Evolutionary conservation across 257 asterid genomes (phyloP).

Genomic region (Rhazya stricta): DNA sequence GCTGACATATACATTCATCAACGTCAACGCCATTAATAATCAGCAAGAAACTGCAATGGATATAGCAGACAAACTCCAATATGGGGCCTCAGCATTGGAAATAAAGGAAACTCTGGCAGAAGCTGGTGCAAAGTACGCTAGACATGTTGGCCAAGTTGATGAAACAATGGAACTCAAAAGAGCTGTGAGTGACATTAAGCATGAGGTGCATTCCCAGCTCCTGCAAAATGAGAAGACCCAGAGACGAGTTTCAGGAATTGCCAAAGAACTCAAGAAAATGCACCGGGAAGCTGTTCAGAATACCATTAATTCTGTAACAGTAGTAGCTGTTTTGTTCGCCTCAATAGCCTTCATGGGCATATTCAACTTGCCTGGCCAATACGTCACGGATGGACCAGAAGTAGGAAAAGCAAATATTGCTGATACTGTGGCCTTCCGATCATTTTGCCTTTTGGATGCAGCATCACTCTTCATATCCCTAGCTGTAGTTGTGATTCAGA

Average conservation of each 20-base stretch:
- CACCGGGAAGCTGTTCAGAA: constrained; percentile 93
- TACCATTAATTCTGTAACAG: constrained; percentile 84
- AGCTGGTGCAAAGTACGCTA: constrained; percentile 85
- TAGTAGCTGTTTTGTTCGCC: constrained; percentile 88
- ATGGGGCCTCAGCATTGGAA: constrained; percentile 57
- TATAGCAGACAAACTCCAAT: constrained; percentile 88
- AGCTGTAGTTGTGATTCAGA: constrained; percentile 90
- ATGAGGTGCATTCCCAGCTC: constrained; percentile 91
- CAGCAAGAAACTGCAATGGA: constrained; percentile 91
- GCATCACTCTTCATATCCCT: constrained; percentile 88
- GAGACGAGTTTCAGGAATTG: constrained; percentile 85
- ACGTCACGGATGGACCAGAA: constrained; percentile 41
- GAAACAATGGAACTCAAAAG: constrained; percentile 81
- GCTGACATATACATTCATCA: constrained; percentile 52
- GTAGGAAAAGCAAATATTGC: constrained; percentile 55
- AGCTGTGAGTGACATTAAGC: constrained; percentile 92
- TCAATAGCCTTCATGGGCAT: constrained; percentile 88
- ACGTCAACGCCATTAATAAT: constrained; percentile 67
- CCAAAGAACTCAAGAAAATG: constrained; percentile 90
- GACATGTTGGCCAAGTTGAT: constrained; percentile 57
- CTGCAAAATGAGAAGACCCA: constrained; percentile 85
- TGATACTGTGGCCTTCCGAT: constrained; percentile 51
- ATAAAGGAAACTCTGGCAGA: constrained; percentile 65
- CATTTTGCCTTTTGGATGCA: constrained; percentile 74
- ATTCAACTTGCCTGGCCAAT: constrained; percentile 87